These are phyloP conservation scores for Diaporthe australafricana DNA, from an alignment of 2,329 filamentous ascomycete genomes.

Conservation along the genomic window DNA sequence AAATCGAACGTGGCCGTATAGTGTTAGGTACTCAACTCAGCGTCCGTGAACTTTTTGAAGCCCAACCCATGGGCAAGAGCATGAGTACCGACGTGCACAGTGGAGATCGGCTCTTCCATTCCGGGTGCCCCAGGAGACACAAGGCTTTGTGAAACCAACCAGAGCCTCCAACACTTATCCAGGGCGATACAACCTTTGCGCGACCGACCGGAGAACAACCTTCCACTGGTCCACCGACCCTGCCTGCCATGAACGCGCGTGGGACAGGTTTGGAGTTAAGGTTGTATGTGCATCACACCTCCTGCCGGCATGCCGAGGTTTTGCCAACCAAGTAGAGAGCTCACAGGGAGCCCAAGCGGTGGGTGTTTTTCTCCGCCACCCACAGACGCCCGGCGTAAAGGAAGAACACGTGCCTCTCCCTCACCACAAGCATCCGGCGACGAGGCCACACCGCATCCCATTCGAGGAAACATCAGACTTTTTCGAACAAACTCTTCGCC, in stretches of 20 bases:
- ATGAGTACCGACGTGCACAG: not conserved
- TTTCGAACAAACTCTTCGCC: not conserved
- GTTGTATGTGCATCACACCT: not conserved
- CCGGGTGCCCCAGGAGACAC: not conserved
- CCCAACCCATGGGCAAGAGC: not conserved
- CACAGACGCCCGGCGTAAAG: not conserved
- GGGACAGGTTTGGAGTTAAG: not conserved
- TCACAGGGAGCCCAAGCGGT: not conserved
- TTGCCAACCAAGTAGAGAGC: not conserved
- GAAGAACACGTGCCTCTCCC: not conserved
- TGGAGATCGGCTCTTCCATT: not conserved
- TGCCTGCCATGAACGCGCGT: not conserved
- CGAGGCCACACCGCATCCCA: conserved; percentile 4
- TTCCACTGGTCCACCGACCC: not conserved
- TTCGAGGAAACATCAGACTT: not conserved
- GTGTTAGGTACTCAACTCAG: not conserved
- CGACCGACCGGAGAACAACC: conserved; percentile 9
- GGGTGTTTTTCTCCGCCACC: not conserved
- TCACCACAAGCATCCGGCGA: not conserved
- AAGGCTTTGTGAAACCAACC: not conserved
- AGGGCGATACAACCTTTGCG: not conserved
- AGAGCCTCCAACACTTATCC: not conserved
- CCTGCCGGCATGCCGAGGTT: not conserved
- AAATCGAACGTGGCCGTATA: not conserved
- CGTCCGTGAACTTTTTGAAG: not conserved